These are phyloP conservation scores for Vicia villosa DNA, from an alignment of 306 rosid species.

Conservation along the genomic window DNA sequence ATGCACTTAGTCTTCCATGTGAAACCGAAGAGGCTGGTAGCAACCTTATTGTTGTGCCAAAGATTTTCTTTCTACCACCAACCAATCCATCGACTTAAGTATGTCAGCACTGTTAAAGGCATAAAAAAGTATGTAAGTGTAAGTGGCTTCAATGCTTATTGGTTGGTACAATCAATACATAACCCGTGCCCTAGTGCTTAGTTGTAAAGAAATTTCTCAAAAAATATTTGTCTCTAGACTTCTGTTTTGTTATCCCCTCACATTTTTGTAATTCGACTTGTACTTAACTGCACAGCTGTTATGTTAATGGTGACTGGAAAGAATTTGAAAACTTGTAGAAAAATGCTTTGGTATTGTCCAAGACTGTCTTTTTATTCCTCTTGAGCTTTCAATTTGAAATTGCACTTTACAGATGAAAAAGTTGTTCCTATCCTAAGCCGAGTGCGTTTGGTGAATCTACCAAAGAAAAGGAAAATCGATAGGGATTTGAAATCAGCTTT, in stretches of 20 bases:
- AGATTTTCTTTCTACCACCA: background rate
- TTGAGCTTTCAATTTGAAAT: conserved; percentile 22
- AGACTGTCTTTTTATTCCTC: conserved; percentile 24
- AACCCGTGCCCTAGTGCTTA: background rate
- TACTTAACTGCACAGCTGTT: background rate
- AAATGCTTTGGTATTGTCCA: conserved; percentile 18
- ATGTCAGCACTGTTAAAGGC: background rate
- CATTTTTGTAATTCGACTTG: background rate
- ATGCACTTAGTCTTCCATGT: background rate
- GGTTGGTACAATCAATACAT: conserved; percentile 10
- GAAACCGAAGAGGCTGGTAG: background rate
- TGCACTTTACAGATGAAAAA: conserved; percentile 49
- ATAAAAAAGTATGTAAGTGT: background rate
- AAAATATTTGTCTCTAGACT: background rate
- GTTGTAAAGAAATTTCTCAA: background rate
- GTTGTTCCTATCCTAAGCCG: conserved; percentile 50
- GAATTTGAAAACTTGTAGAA: conserved; percentile 4
- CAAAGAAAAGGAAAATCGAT: conserved; percentile 73
- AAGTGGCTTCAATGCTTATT: background rate
- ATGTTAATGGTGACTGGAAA: conserved; percentile 23
- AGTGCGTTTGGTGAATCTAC: conserved; percentile 73
- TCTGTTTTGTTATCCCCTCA: background rate
- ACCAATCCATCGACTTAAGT: background rate
- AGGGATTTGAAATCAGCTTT: conserved; percentile 78
- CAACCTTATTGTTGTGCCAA: background rate